These are phyloP conservation scores for Clausena lansium DNA, from an alignment of 345 rosid species.

Conservation along the genomic window DNA sequence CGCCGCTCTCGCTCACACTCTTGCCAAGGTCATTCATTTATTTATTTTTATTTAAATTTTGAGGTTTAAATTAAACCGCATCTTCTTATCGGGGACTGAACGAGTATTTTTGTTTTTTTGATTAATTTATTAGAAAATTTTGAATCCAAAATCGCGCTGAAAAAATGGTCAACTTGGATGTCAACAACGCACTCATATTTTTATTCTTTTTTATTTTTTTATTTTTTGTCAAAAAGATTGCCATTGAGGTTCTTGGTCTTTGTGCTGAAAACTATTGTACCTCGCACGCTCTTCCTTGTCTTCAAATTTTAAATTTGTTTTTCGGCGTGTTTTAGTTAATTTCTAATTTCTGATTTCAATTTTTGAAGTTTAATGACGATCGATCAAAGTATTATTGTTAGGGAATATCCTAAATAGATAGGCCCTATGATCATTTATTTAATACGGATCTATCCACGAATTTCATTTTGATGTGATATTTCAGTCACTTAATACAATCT, in stretches of 20 bases:
- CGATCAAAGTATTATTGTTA: not conserved
- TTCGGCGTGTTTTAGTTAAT: not conserved
- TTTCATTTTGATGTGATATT: not conserved
- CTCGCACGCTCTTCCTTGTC: not conserved
- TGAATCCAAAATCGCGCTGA: not conserved
- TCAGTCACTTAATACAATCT: not conserved
- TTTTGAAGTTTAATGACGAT: not conserved
- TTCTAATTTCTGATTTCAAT: not conserved
- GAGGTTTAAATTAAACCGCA: not conserved
- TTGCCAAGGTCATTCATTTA: not conserved
- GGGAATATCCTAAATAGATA: not conserved
- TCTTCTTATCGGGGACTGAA: not conserved
- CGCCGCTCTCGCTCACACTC: conserved; percentile 36
- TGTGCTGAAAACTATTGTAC: not conserved
- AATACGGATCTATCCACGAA: not conserved
- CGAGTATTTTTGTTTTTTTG: not conserved
- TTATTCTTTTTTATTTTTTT: not conserved
- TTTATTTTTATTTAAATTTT: not conserved
- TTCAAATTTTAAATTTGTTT: not conserved
- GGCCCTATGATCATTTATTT: not conserved
- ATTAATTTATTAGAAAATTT: not conserved
- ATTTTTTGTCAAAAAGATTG: not conserved
- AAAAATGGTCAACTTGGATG: not conserved
- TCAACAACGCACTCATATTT: not conserved
- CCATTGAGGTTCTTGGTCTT: not conserved